These are phyloP conservation scores for Xylariaceae sp. DNA, from an alignment of 2,329 filamentous ascomycete genomes.

Conservation along the genomic window DNA sequence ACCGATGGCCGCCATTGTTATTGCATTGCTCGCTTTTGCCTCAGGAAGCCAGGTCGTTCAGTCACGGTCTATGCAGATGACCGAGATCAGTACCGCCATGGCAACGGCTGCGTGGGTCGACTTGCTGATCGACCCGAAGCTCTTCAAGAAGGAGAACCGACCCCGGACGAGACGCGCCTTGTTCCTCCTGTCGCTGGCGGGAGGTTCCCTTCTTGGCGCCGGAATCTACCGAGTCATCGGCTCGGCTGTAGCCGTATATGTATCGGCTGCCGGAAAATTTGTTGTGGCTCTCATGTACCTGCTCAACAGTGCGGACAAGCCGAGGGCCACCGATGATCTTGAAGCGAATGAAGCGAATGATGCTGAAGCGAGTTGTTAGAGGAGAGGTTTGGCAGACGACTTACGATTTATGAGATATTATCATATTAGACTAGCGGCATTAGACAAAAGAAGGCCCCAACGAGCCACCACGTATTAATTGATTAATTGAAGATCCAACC, in stretches of 20 bases:
- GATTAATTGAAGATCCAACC: background rate
- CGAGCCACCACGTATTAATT: background rate
- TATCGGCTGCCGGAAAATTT: conserved; percentile 43
- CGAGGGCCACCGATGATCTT: conserved; percentile 18
- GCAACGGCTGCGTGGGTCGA: conserved; percentile 60
- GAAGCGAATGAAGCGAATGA: conserved; percentile 13
- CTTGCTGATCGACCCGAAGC: conserved; percentile 48
- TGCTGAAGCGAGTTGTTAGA: conserved; percentile 6
- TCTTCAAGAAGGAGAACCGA: conserved; percentile 44
- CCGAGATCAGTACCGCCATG: conserved; percentile 61
- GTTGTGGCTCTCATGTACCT: conserved; percentile 42
- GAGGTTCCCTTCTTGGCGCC: conserved; percentile 48
- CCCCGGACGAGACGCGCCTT: conserved; percentile 44
- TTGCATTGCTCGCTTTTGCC: conserved; percentile 50
- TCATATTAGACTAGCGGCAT: conserved; percentile 1
- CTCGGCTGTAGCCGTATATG: conserved; percentile 39
- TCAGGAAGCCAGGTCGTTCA: conserved; percentile 56
- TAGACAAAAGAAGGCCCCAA: background rate
- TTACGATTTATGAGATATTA: conserved; percentile 9
- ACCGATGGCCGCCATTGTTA: conserved; percentile 38
- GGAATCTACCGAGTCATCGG: conserved; percentile 42
- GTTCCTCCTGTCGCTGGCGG: conserved; percentile 45
- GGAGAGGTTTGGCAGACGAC: background rate
- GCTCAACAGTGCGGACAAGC: conserved; percentile 37
- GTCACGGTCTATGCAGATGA: conserved; percentile 48